phyloP scores from a whole-genome alignment of 1,284 basidiomycete species.

The Marasmius sp. region DNA sequence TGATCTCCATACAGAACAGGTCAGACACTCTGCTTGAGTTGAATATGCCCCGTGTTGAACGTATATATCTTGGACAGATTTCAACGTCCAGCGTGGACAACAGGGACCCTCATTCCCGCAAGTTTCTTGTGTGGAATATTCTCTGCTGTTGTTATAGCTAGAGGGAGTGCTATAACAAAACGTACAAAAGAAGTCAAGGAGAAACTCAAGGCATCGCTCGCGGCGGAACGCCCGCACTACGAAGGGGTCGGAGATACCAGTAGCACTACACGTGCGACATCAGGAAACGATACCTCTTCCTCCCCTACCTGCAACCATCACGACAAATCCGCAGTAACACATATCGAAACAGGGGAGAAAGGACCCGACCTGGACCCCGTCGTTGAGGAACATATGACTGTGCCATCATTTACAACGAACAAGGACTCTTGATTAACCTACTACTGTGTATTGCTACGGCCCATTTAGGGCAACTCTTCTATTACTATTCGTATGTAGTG shows the following conservation, averaged over 20 bases:
- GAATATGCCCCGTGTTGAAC: background rate
- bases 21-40: background rate
- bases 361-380: background rate
- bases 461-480: too few species aligned
- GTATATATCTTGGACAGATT: conserved; percentile 37
- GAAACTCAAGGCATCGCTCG: conserved; percentile 68
- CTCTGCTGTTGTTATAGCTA: conserved; percentile 80
- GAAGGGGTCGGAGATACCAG: background rate
- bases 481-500: too few species aligned
- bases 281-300: background rate
- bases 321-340: background rate
- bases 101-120: conserved; percentile 72
- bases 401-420: background rate
- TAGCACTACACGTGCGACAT: background rate
- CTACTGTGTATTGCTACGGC: background rate
- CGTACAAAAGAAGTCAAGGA: conserved; percentile 74
- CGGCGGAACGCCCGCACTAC: conserved; percentile 31
- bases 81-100: conserved; percentile 64
- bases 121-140: conserved; percentile 81
- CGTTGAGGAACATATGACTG: conserved; percentile 5
- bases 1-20: background rate
- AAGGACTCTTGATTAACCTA: background rate
- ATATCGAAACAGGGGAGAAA: background rate
- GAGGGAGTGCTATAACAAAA: conserved; percentile 76
- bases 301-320: background rate